Percentiles rank a stretch among this genome's conserved stretches.
Conservation (phyloP, 179 eudicot species). For the Beta corolliflora region DNA sequence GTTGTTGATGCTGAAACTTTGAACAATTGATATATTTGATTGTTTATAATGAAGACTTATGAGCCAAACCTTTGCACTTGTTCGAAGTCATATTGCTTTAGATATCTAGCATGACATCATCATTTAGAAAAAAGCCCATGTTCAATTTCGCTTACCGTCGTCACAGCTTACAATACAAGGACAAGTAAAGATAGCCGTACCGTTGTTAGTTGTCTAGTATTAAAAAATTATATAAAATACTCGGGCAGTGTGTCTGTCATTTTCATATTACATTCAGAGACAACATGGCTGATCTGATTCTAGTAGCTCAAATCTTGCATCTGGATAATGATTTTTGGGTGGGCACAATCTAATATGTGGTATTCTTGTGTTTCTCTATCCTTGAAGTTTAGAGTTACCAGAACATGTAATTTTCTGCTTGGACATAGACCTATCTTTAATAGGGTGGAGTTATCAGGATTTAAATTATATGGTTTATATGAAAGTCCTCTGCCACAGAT, state of each 20-base stretch:
- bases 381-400: not conserved
- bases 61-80: conserved; percentile 8
- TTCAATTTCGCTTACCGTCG: not conserved
- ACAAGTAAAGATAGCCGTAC: not conserved
- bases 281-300: not conserved
- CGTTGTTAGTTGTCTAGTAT: not conserved
- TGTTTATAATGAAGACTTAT: not conserved
- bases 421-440: not conserved
- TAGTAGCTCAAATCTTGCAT: conserved; percentile 10
- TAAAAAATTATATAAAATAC: not conserved
- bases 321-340: not conserved
- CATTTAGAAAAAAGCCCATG: conserved; percentile 1
- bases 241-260: not conserved
- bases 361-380: not conserved
- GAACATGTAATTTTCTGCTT: too few species aligned
- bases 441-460: not conserved
- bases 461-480: not conserved
- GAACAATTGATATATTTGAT: not conserved
- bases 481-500: not conserved
- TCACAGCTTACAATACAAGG: not conserved
- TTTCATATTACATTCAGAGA: not conserved
- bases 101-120: conserved; percentile 16
- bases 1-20: conserved; percentile 1
- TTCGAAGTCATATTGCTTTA: not conserved
- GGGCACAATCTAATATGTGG: not conserved